These are phyloP conservation scores for Trichoderma sp. DNA, from an alignment of 2,329 filamentous ascomycete species.

Conservation along the genomic window DNA sequence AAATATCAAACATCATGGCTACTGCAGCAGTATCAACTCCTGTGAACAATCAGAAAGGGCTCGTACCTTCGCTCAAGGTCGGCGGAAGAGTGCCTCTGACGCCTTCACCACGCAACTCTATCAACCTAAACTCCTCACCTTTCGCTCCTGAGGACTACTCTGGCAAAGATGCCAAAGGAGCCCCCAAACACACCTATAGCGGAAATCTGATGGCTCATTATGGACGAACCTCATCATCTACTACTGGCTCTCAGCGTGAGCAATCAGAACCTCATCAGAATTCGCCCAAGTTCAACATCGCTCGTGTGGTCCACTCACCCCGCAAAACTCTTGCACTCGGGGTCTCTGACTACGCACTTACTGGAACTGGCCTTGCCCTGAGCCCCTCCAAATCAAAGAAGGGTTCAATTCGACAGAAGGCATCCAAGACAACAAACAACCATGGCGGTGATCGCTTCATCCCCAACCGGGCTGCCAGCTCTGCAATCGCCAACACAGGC, in stretches of 20 bases:
- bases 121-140: conserved; percentile 65
- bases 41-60: conserved; percentile 87
- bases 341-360: conserved; percentile 87
- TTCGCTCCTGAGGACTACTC: conserved; percentile 68
- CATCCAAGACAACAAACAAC: conserved; percentile 74
- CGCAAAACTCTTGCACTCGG: conserved; percentile 82
- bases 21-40: conserved; percentile 79
- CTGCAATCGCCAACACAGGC: conserved; percentile 77
- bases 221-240: conserved; percentile 63
- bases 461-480: conserved; percentile 86
- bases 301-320: conserved; percentile 68
- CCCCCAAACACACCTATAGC: conserved; percentile 72
- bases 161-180: conserved; percentile 50
- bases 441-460: conserved; percentile 92
- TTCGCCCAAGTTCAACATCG: conserved; percentile 97
- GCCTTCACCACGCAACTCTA: conserved; percentile 73
- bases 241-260: conserved; percentile 63
- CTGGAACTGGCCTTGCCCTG: conserved; percentile 70
- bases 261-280: conserved; percentile 48
- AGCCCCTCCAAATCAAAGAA: conserved; percentile 63
- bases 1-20: conserved; percentile 61
- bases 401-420: conserved; percentile 49
- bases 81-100: conserved; percentile 93
- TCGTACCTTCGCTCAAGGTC: conserved; percentile 89
- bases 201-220: conserved; percentile 79